A percentile compares a stretch with the other conserved stretches of the same genome.
phyloP scores from a whole-genome alignment of 495 filamentous ascomycete species.

The Penicillium crystallinum region DNA sequence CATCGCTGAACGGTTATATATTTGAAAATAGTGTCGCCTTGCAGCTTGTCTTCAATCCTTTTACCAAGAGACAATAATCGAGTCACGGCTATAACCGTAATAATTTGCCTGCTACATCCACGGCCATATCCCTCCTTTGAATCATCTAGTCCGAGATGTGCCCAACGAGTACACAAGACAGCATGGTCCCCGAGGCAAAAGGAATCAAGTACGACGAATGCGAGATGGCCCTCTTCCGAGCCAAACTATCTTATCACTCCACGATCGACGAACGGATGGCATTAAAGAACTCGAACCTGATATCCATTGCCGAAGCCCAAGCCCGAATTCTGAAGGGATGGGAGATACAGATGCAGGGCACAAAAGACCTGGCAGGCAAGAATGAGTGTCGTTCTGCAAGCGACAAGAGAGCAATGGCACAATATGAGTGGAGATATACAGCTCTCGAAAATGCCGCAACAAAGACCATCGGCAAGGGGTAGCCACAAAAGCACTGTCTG shows the following conservation, averaged over 20 bases:
- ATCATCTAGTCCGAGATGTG: constrained; percentile 15
- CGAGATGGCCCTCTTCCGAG: constrained; percentile 40
- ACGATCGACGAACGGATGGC: constrained; percentile 37
- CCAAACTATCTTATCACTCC: constrained; percentile 36
- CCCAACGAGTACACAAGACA: constrained; percentile 23
- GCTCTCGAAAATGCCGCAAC: constrained; percentile 33
- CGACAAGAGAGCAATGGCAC: constrained; percentile 33
- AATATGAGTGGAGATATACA: constrained; percentile 39
- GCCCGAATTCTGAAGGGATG: constrained; percentile 34
- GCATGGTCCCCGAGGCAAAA: constrained; percentile 31
- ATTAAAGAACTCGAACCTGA: constrained; percentile 32
- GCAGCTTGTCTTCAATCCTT: neutral
- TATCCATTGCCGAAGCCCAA: constrained; percentile 36
- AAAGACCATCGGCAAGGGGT: constrained; percentile 9
- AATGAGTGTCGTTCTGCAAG: constrained; percentile 28
- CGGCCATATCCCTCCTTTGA: neutral
- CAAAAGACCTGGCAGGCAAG: constrained; percentile 35
- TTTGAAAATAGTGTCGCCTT: neutral
- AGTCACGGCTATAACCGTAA: neutral
- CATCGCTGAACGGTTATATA: constrained; percentile 3
- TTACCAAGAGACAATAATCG: neutral
- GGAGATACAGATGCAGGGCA: constrained; percentile 35
- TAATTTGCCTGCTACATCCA: neutral
- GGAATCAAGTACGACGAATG: constrained; percentile 41
- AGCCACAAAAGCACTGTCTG: constrained; percentile 12